These are phyloP conservation scores for Camillea tinctor DNA, from an alignment of 2,329 filamentous ascomycete genomes.

Conservation along the genomic window DNA sequence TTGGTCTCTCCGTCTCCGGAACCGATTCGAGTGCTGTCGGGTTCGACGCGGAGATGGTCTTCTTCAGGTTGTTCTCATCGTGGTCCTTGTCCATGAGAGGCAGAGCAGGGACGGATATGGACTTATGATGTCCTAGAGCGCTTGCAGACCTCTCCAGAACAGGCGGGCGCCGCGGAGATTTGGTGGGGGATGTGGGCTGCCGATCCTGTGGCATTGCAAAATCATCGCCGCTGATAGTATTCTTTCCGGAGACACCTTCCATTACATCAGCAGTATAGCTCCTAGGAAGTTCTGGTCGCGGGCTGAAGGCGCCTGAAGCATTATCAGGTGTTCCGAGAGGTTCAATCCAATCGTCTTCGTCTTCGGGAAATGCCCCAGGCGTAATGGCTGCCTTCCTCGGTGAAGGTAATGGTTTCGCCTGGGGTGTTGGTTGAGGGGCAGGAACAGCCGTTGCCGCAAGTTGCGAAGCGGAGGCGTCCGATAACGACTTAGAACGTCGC, in stretches of 20 bases:
- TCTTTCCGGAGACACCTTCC: slow-evolving; percentile 53
- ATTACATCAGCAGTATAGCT: slow-evolving; percentile 61
- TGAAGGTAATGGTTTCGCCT: slow-evolving; percentile 39
- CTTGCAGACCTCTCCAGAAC: slow-evolving; percentile 32
- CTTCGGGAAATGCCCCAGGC: slow-evolving; percentile 60
- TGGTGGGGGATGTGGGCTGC: slow-evolving; percentile 30
- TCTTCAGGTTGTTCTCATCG: slow-evolving; percentile 47
- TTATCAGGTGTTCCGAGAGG: slow-evolving; percentile 43
- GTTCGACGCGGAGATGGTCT: slow-evolving; percentile 61
- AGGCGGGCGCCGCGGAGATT: slow-evolving; percentile 38
- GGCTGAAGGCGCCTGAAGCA: slow-evolving; percentile 38
- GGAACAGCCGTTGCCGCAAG: slow-evolving; percentile 24
- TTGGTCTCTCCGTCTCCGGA: slow-evolving; percentile 40
- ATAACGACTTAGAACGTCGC: slow-evolving; percentile 48
- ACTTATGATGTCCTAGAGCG: slow-evolving; percentile 56
- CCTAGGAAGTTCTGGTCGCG: slow-evolving; percentile 56
- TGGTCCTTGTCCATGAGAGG: slow-evolving; percentile 29
- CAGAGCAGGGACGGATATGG: slow-evolving; percentile 60
- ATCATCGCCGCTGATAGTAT: slow-evolving; percentile 46
- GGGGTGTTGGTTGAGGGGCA: slow-evolving; percentile 32
- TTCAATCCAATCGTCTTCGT: slow-evolving; percentile 65
- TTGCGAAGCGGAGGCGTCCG: slow-evolving; percentile 37
- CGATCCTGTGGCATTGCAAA: slow-evolving; percentile 44
- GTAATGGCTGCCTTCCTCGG: slow-evolving; percentile 40
- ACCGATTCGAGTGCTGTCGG: slow-evolving; percentile 48